phyloP scores from a whole-genome alignment of 1,284 basidiomycete species.

The Ganoderma leucocontextum region DNA sequence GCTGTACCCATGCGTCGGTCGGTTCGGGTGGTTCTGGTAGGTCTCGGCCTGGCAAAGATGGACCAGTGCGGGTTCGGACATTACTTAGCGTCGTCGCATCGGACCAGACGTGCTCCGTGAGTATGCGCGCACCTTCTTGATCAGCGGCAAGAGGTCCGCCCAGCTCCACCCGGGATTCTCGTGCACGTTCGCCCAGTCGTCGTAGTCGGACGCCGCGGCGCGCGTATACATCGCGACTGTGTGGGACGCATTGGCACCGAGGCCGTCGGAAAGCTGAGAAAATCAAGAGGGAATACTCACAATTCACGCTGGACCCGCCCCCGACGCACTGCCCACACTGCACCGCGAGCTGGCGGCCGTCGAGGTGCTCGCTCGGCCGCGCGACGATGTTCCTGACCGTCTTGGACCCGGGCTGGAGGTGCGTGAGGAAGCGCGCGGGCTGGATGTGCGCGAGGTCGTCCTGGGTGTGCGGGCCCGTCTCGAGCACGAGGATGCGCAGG shows the following conservation, averaged over 20 bases:
- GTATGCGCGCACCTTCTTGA: conserved; percentile 30
- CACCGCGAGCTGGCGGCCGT: conserved; percentile 51
- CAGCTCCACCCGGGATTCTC: conserved; percentile 62
- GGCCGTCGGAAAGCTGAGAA: background rate
- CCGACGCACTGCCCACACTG: conserved; percentile 56
- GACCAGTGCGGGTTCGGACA: too few relatives aligned
- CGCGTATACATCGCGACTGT: conserved; percentile 55
- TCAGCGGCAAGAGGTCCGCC: conserved; percentile 51
- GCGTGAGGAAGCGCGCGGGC: conserved; percentile 42
- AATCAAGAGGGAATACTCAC: conserved; percentile 42
- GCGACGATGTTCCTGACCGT: conserved; percentile 30
- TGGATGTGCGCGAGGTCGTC: conserved; percentile 41
- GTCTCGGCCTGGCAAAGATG: conserved; percentile 23
- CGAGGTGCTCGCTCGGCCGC: conserved; percentile 45
- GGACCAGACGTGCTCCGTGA: background rate
- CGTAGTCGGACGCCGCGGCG: conserved; percentile 61
- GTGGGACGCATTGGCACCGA: background rate
- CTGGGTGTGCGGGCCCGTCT: conserved; percentile 47
- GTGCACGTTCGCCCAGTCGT: conserved; percentile 56
- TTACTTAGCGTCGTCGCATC: too few relatives aligned
- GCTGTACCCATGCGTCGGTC: conserved; percentile 35
- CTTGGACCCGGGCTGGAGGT: conserved; percentile 37
- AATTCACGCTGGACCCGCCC: conserved; percentile 65
- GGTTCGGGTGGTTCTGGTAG: conserved; percentile 25
- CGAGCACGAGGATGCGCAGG: conserved; percentile 51